These are phyloP conservation scores for Allium fistulosum DNA, from an alignment of 106 monocot genomes.

Conservation along the genomic window DNA sequence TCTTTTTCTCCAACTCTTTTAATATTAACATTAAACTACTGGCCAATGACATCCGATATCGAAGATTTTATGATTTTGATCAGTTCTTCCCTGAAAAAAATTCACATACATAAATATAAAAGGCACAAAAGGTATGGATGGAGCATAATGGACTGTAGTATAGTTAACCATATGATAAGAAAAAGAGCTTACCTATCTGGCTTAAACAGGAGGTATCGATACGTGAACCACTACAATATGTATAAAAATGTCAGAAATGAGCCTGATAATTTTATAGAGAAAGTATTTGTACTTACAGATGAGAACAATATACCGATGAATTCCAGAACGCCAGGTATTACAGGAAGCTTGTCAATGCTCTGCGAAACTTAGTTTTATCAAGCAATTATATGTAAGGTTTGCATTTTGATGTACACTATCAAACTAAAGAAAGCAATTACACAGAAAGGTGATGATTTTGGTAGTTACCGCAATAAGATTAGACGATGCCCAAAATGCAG, in stretches of 20 bases:
- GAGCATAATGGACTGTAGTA: background rate
- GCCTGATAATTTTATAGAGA: background rate
- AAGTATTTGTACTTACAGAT: conserved; percentile 34
- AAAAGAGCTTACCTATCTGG: conserved; percentile 62
- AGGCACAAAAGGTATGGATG: background rate
- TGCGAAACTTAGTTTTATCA: conserved; percentile 18
- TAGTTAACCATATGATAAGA: background rate
- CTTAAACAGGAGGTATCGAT: conserved; percentile 87
- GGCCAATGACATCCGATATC: conserved; percentile 2
- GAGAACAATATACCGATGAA: conserved; percentile 82
- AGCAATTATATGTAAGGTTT: background rate
- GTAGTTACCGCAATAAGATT: conserved; percentile 59
- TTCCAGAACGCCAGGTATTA: conserved; percentile 51
- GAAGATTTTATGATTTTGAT: background rate
- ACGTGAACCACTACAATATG: conserved; percentile 71
- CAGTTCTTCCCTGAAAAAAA: conserved; percentile 9
- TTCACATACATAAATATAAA: background rate
- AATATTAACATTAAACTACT: background rate
- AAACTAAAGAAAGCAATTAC: background rate
- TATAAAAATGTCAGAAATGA: background rate
- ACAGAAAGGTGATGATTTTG: background rate
- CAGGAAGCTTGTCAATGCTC: conserved; percentile 79
- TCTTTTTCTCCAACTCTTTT: no score
- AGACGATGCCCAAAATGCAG: conserved; percentile 58
- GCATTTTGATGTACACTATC: background rate